Base-by-base conservation (phyloP, 2,329 filamentous ascomycete genomes). In the Cladosporium sp. region DNA sequence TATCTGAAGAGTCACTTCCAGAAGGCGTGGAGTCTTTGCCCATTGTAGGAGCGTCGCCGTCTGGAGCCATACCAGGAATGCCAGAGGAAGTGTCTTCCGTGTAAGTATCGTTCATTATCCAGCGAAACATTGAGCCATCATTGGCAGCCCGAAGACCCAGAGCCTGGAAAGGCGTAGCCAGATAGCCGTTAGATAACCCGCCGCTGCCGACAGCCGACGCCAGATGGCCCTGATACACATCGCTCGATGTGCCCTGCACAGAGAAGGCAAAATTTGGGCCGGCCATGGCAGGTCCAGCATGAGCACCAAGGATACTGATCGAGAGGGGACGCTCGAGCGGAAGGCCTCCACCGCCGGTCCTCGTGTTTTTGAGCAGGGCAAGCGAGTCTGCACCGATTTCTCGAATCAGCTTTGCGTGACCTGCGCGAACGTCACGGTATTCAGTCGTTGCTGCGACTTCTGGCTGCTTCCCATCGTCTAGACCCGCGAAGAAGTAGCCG, bases 381-480 rank as follows among this genome's bases (percentile, higher is more conserved):
- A 75, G 76, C 8, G 71, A 69, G 43, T 77, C 74, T 7, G 73
- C 62, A 8, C 74, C 76, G 49, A 74, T 69, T 57, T 88, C 79
- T 32, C 90, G 84, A 54, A 95, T 91, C 37, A 89, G 70, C 22
- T 72, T 65, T 36, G 75, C 83, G 65, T 96, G 90, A 52, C 91
- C 76, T 34, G 70, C 80, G 11, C 67, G 60, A 12, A 68, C 68
- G 50, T 70, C 64, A 76, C 83, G 15, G 9, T 29, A 48, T 36
- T 37, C 44, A 5, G 44, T 47, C 11, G 44, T 47, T 2, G 44
- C 44, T 9, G 44, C 44, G 6, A n/a, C 44, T 5, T 47, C 44
- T 2, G 44, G 44, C 18, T 47, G 44, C 17, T 47, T 47, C 13
- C 24, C 44, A 22, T 47, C 36, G n/a, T 47, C 79, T 48, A 80